Evolutionary conservation across 306 rosid species (phyloP), one percentile per base, ranked within the genome.

Genomic region (Lotus japonicus): DNA sequence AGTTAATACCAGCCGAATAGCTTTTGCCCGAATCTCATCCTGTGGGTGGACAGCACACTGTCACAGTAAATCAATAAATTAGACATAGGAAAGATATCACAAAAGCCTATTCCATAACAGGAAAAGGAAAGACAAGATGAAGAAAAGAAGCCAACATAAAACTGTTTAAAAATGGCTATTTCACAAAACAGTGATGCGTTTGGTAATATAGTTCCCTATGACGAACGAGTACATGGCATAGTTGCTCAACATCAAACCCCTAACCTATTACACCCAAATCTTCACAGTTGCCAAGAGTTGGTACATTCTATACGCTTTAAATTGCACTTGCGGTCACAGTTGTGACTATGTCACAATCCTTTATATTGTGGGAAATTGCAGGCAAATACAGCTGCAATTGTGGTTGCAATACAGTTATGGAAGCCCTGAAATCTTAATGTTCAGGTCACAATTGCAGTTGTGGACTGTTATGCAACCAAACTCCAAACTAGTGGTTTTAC

Each of bases 31-130:
- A 66, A 90, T 89, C 77, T 94, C 97, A 71, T 90, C 96, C 79
- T 94, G 96, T n/a, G 87, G 33, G 78, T 94, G 99, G 28, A 87
- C 79, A 59, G 97, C 90, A 84, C 99, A 94, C 99, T 94, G 91
- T 84, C 77, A 84, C 33, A 11, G 54, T 64, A 76, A 68, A 75
- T 53, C 71, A 70, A 74, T 18, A 45, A 15, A 18, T 72, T 43
- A 78, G 79, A 77, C 41, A 51, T 16, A 33, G 46, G 46, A 71
- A 60, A 53, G 48, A 11, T 41, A 68, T 45, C 21, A 23, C 21
- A 57, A 21, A 21, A 21, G 26, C 26, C 1, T 1, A 21, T 21
- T 15, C 66, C 38, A 49, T 38, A 21, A n/a, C 33, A 28, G 56
- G 17, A 69, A 76, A 70, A 50, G 23, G 46, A 62, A 59, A 61